Base-by-base conservation (phyloP, 129 eudicot genomes). In the Silybum marianum region DNA sequence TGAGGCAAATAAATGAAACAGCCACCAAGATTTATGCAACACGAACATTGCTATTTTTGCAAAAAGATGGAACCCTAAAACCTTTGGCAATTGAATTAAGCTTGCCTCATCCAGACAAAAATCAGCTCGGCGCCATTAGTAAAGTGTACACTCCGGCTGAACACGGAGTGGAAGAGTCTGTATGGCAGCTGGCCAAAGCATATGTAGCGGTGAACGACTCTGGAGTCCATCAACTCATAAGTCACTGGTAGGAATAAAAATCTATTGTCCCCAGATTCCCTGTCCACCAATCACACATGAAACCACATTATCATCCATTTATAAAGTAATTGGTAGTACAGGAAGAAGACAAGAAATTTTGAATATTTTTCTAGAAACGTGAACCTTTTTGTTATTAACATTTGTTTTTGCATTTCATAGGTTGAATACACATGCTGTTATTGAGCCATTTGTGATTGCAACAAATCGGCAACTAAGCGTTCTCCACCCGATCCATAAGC, bases 161-260 rank as follows among this genome's bases (percentile, higher is more conserved):
- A 68, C 44, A 88, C 69, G 92, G 88, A 11, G 73, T 82, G 3
- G 82, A 87, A 42, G 72, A 84, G 24, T 86, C 90, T 19, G 26
- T 91, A 24, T 91, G 96, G 96, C 88, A 83, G 70, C 72, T 88
- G 51, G 92, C 92, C 4, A 91, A 91, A 85, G 92, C 90, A 26
- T 85, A 85, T 83, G 96, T 74, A 23, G 76, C 84, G 1, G 88
- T 85, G 9, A 91, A 87, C 42, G 92, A 91, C 73, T 79, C 90
- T 1, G 96, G 91, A 8, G 76, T 85, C 75, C 92, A 91, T 81
- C 90, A 87, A 62, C 92, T 87, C 48, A 81, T 87, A 70, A 84
- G 86, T 77, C 90, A 87, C 68, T 84, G 90, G 90, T 87, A 87
- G 11, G 11, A 72, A 32, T 32, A 32, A 32, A 32, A 32, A 32